Evolutionary conservation across 495 filamentous ascomycete species (phyloP), one percentile per base, ranked within the genome.

Genomic region (Jackrogersella minutella): DNA sequence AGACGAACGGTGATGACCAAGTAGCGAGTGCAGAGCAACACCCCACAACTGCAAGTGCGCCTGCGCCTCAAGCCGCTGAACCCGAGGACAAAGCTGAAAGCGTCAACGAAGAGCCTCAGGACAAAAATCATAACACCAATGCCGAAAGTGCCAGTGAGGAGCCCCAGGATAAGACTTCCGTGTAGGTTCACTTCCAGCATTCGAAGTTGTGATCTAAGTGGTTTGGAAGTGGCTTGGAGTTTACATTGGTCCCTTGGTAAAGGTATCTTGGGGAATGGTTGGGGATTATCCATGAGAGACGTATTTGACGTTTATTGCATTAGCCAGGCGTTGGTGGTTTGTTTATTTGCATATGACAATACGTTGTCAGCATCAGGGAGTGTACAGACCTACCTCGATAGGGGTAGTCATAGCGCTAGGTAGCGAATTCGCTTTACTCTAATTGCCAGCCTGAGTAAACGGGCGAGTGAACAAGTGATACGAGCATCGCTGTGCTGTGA

Each of bases 241-340:
- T 19, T 40, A 40, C 13, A 14, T 10, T 30, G 10, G 1, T 39
- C 21, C 28, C 37, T 39, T 51, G 8, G 14, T 9, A 47, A 39
- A 34, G 14, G 16, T 31, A 52, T 46, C 17, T 44, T 39, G 44
- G 55, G 34, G 28, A 16, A 14, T 37, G 5, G 8, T 26, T 19
- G 9, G 19, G 19, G 36, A 30, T 58, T 10, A 39, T 60, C 28
- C 33, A 51, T 19, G 51, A 53, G 61, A 56, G 14, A 55, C 34
- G 41, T 16, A 37, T 46, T 21, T 60, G 49, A 49, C 11, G 34
- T 68, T 61, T 36, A 17, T 37, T 52, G 66, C 66, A 69, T 69
- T 34, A 61, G 66, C 57, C 65, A 47, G 66, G 61, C 41, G 66
- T 69, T 58, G 22, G 52, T 3, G 47, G 60, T 19, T n/a, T 8